These are phyloP conservation scores for Saccharomyces hybrid DNA, from an alignment of 1,139 yeast genomes.

Conservation along the genomic window DNA sequence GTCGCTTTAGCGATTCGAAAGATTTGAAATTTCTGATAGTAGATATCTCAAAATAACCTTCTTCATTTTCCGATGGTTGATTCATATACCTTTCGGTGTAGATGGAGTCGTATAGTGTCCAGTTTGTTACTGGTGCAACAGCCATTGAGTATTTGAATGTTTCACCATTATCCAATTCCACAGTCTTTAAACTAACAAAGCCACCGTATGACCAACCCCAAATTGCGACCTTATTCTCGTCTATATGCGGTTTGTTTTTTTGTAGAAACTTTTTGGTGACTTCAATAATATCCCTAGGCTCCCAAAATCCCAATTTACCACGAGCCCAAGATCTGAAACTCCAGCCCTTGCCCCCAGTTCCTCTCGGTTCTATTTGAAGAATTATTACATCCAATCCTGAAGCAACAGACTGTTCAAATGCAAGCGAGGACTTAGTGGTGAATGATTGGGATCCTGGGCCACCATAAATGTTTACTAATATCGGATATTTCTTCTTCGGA, in stretches of 20 bases:
- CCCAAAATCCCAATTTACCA: slow-evolving; percentile 74
- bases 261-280: slow-evolving; percentile 57
- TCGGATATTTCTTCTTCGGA: slow-evolving; percentile 56
- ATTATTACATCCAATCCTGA: slow-evolving; percentile 68
- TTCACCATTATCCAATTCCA: slow-evolving; percentile 62
- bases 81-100: slow-evolving; percentile 92
- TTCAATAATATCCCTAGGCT: slow-evolving; percentile 69
- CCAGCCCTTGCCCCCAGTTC: slow-evolving; percentile 91
- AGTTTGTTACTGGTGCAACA: slow-evolving; percentile 84
- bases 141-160: slow-evolving; percentile 75
- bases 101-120: slow-evolving; percentile 72
- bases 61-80: slow-evolving; percentile 46
- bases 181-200: slow-evolving; percentile 64
- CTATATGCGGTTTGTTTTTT: slow-evolving; percentile 46
- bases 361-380: slow-evolving; percentile 85
- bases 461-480: slow-evolving; percentile 79
- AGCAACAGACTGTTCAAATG: slow-evolving; percentile 63
- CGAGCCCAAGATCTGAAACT: slow-evolving; percentile 59
- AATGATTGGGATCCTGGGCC: slow-evolving; percentile 90
- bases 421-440: slow-evolving; percentile 45
- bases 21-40: slow-evolving; percentile 42
- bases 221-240: slow-evolving; percentile 59
- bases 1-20: slow-evolving; percentile 48
- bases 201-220: slow-evolving; percentile 99
- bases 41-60: slow-evolving; percentile 41